These are phyloP conservation scores for Calonectria pseudoturangicola DNA, from an alignment of 2,329 filamentous ascomycete genomes.

Conservation along the genomic window DNA sequence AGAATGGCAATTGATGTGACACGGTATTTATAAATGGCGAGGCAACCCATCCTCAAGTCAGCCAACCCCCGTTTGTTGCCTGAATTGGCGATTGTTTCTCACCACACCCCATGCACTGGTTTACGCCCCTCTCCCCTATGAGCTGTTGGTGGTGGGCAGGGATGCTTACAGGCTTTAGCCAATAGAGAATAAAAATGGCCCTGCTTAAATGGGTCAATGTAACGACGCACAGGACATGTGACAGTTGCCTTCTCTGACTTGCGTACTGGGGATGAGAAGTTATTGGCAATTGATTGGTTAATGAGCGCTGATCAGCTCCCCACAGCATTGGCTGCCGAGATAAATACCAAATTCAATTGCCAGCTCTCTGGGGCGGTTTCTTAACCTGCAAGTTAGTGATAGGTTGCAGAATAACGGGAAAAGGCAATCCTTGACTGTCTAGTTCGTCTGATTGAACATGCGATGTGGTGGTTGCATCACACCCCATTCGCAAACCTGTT, in stretches of 20 bases:
- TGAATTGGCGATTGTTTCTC: background rate
- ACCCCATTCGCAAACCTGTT: too few relatives aligned
- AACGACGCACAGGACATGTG: background rate
- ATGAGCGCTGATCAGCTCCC: background rate
- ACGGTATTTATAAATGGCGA: background rate
- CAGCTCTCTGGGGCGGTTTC: too few relatives aligned
- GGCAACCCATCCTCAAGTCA: background rate
- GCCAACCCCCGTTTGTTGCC: background rate
- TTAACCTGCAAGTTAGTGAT: too few relatives aligned
- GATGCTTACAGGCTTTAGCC: background rate
- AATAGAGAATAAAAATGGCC: background rate
- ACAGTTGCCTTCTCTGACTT: background rate
- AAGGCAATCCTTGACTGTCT: too few relatives aligned
- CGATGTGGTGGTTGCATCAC: too few relatives aligned
- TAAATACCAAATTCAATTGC: too few relatives aligned
- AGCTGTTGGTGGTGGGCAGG: background rate
- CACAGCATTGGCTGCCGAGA: background rate
- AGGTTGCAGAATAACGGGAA: too few relatives aligned
- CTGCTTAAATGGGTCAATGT: background rate
- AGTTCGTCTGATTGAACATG: too few relatives aligned
- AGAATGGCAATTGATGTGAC: background rate
- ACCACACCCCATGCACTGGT: too few relatives aligned
- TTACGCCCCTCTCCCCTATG: too few relatives aligned
- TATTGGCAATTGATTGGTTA: background rate
- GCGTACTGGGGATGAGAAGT: background rate